phyloP scores from a whole-genome alignment of 768 basidiomycete species.

The Trametes sanguinea region DNA sequence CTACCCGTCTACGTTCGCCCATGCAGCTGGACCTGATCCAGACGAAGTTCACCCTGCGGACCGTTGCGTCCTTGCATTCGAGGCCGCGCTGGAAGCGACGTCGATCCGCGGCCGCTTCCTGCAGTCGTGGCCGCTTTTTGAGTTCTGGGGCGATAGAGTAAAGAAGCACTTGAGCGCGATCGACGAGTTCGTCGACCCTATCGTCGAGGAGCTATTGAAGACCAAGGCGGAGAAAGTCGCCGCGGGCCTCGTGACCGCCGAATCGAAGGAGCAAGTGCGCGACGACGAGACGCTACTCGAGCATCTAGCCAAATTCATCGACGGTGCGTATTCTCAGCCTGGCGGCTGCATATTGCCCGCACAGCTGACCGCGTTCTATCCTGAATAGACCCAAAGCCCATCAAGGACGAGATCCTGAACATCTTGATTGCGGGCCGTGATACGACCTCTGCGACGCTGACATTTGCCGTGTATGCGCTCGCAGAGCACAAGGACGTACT shows the following conservation, averaged over 20 bases:
- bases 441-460: constrained; percentile 53
- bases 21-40: not conserved
- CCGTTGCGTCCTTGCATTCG: constrained; percentile 51
- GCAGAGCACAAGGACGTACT: constrained; percentile 51
- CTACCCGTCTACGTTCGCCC: constrained; percentile 16
- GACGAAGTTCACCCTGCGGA: constrained; percentile 10
- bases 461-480: constrained; percentile 56
- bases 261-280: constrained; percentile 22
- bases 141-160: constrained; percentile 54
- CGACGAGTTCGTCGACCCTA: constrained; percentile 53
- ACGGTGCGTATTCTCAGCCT: constrained; percentile 37
- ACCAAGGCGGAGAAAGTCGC: constrained; percentile 34
- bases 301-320: constrained; percentile 54
- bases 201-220: constrained; percentile 49
- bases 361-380: not conserved
- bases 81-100: constrained; percentile 46
- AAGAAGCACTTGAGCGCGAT: constrained; percentile 48
- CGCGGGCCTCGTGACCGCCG: not conserved
- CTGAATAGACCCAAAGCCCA: constrained; percentile 39
- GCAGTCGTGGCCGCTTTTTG: constrained; percentile 50
- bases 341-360: no score
- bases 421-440: constrained; percentile 60
- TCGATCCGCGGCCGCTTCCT: constrained; percentile 45
- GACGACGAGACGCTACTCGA: constrained; percentile 38
- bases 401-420: constrained; percentile 58